Percentiles rank a stretch among this genome's conserved stretches.
Evolutionary conservation across 768 basidiomycete genomes (phyloP).

Genomic region (Trametes sanguinea): DNA sequence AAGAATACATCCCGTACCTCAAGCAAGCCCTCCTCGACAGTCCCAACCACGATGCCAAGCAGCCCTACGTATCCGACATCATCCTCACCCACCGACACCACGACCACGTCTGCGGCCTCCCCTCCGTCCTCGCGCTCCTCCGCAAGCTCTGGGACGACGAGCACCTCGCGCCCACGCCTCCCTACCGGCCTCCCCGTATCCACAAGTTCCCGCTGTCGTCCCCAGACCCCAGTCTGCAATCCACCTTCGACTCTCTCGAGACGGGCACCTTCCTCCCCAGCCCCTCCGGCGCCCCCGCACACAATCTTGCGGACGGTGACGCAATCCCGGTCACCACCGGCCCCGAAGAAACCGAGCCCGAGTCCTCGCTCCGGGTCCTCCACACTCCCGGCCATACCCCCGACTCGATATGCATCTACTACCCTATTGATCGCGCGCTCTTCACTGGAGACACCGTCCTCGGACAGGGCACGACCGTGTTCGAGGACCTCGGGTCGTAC

Average conservation of each 20-base stretch:
- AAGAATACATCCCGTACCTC: conserved; percentile 68
- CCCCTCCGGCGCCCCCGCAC: conserved; percentile 47
- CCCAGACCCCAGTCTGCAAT: conserved; percentile 40
- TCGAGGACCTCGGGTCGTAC: conserved; percentile 79
- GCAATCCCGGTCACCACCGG: conserved; percentile 40
- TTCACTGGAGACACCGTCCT: conserved; percentile 93
- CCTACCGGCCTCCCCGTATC: conserved; percentile 67
- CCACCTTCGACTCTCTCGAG: conserved; percentile 42
- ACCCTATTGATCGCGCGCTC: conserved; percentile 69
- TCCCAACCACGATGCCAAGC: conserved; percentile 37
- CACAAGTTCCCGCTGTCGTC: conserved; percentile 66
- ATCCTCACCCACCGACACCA: conserved; percentile 89
- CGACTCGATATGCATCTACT: conserved; percentile 78
- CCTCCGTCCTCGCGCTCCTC: conserved; percentile 67
- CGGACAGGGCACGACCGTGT: conserved; percentile 88
- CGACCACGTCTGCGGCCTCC: conserved; percentile 83
- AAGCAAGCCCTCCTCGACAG: conserved; percentile 55
- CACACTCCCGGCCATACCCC: conserved; percentile 90
- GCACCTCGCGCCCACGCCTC: conserved; percentile 36
- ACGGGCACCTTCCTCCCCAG: conserved; percentile 48
- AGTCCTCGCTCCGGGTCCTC: conserved; percentile 58
- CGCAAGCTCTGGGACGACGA: conserved; percentile 59
- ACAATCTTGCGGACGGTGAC: conserved; percentile 62
- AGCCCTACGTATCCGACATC: conserved; percentile 80
- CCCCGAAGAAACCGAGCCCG: conserved; percentile 22